phyloP scores from a whole-genome alignment of 129 eudicot species.

The Apium graveolens region DNA sequence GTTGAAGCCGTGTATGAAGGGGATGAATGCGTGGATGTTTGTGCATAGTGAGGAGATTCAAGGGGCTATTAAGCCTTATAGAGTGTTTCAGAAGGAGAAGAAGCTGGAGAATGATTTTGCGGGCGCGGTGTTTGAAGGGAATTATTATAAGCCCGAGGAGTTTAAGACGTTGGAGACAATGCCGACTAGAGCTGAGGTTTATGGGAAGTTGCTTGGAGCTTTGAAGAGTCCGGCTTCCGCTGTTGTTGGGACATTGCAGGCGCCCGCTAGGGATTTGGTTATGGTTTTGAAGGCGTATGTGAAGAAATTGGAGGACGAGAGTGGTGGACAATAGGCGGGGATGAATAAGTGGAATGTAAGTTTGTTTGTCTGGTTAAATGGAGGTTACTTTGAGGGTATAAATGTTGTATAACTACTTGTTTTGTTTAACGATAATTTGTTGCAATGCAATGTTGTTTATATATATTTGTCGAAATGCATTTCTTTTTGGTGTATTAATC shows the following conservation, averaged over 20 bases:
- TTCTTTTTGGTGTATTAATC: background rate
- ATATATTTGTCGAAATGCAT: background rate
- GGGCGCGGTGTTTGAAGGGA: slow-evolving; percentile 90
- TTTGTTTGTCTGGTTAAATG: background rate
- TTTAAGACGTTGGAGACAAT: slow-evolving; percentile 61
- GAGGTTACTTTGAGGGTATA: background rate
- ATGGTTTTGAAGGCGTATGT: slow-evolving; percentile 73
- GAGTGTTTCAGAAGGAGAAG: slow-evolving; percentile 78
- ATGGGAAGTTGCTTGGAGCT: slow-evolving; percentile 50
- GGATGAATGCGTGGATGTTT: slow-evolving; percentile 90
- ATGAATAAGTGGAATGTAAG: slow-evolving; percentile 22
- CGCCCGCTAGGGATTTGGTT: slow-evolving; percentile 79
- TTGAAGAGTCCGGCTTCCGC: slow-evolving; percentile 72
- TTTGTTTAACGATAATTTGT: background rate
- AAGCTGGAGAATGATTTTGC: slow-evolving; percentile 63
- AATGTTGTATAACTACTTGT: slow-evolving; percentile 6
- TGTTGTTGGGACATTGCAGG: slow-evolving; percentile 75
- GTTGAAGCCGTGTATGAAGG: slow-evolving; percentile 80
- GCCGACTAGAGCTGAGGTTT: slow-evolving; percentile 84
- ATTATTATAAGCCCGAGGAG: slow-evolving; percentile 64
- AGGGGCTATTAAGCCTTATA: slow-evolving; percentile 75
- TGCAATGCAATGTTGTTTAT: slow-evolving; percentile 1
- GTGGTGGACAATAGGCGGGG: slow-evolving; percentile 27
- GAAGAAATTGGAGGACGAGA: slow-evolving; percentile 77
- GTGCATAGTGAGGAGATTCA: slow-evolving; percentile 87